A percentile compares a stretch with the other conserved stretches of the same genome.
phyloP scores from a whole-genome alignment of 352 stramenopile genomes.

The Globisporangium ultimum region DNA sequence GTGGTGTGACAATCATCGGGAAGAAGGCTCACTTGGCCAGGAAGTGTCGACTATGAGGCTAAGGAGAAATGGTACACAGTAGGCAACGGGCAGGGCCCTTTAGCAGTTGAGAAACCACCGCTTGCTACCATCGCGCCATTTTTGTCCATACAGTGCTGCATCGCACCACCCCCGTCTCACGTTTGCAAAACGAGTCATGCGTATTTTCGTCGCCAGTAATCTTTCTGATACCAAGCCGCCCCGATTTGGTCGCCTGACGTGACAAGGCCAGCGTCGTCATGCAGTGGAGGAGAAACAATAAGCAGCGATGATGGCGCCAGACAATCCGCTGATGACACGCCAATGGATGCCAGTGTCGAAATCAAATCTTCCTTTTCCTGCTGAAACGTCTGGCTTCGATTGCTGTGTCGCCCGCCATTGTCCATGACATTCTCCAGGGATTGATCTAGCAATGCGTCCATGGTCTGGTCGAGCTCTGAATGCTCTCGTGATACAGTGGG shows the following conservation, averaged over 20 bases:
- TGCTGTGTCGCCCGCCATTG: background rate
- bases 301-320: background rate
- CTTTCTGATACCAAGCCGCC: constrained; percentile 43
- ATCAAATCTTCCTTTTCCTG: constrained; percentile 37
- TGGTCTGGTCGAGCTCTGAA: constrained; percentile 21
- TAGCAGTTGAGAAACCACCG: too few species aligned
- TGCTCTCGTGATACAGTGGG: constrained; percentile 1
- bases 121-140: too few species aligned
- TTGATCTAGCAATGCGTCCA: constrained; percentile 32
- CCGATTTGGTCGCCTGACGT: background rate
- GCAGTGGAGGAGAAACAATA: constrained; percentile 6
- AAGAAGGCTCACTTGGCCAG: too few species aligned
- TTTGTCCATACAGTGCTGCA: too few species aligned
- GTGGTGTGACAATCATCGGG: too few species aligned
- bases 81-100: too few species aligned
- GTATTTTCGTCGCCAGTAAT: constrained; percentile 57
- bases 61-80: too few species aligned
- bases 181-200: constrained; percentile 10
- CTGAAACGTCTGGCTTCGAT: constrained; percentile 8
- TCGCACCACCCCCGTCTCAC: too few species aligned
- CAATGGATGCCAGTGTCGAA: constrained; percentile 31
- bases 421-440: constrained; percentile 11
- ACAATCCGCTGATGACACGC: background rate
- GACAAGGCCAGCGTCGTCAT: background rate
- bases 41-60: too few species aligned